Conservation (phyloP, 768 basidiomycete species). For the Boletus rubropictus region DNA sequence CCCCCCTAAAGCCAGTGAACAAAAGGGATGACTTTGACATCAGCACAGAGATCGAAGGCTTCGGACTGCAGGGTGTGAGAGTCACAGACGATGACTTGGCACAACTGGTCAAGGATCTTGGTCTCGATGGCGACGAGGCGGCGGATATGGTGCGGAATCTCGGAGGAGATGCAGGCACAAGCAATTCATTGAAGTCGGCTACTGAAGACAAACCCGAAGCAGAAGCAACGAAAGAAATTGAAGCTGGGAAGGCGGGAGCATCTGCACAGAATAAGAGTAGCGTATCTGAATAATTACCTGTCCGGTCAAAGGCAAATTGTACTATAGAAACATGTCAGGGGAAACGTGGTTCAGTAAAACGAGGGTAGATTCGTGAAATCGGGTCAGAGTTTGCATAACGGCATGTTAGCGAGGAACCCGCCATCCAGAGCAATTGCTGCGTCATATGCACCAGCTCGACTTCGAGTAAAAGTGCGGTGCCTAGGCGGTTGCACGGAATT, state of each 20-base stretch:
- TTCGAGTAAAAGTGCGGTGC: constrained; percentile 56
- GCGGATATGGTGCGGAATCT: constrained; percentile 67
- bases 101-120: constrained; percentile 67
- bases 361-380: background rate
- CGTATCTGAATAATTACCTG: constrained; percentile 1
- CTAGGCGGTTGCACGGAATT: constrained; percentile 50
- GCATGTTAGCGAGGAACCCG: constrained; percentile 44
- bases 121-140: constrained; percentile 72
- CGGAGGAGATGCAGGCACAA: constrained; percentile 26
- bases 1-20: constrained; percentile 53
- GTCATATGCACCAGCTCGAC: constrained; percentile 56
- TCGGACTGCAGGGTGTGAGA: constrained; percentile 69
- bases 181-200: constrained; percentile 8
- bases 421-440: constrained; percentile 61
- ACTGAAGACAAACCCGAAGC: constrained; percentile 6
- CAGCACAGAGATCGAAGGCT: constrained; percentile 61
- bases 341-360: background rate
- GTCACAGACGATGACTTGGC: constrained; percentile 71
- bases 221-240: constrained; percentile 3
- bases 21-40: constrained; percentile 58
- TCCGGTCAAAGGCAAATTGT: background rate
- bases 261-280: constrained; percentile 2
- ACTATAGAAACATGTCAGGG: background rate
- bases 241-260: background rate
- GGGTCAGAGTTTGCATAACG: constrained; percentile 28